A percentile compares a stretch with the other conserved stretches of the same genome.
Conservation (phyloP, 1,284 basidiomycete genomes). For the Inonotus obliquus region DNA sequence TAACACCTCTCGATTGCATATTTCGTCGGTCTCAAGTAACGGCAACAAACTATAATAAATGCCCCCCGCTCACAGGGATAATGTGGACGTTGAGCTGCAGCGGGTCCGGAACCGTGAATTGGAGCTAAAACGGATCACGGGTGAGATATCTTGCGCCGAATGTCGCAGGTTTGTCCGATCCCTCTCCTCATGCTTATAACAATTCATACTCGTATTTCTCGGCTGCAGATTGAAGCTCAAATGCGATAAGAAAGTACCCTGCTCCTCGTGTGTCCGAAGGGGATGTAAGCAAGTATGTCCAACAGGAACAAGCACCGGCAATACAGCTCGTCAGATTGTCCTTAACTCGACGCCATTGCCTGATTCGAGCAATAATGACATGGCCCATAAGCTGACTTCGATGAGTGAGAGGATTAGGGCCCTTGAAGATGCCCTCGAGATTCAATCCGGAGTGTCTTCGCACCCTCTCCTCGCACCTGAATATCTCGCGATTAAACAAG, state of each 20-base stretch:
- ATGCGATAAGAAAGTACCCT: conserved; percentile 17
- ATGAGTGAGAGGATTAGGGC: conserved; percentile 19
- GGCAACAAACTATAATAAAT: not conserved
- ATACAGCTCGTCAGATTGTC: not conserved
- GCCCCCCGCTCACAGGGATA: not conserved
- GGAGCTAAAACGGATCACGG: conserved; percentile 7
- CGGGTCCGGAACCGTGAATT: conserved; percentile 3
- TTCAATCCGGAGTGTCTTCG: conserved; percentile 7
- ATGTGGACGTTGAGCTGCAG: not conserved
- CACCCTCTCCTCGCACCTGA: conserved; percentile 25
- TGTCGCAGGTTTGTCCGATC: conserved; percentile 9
- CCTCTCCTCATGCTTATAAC: not conserved
- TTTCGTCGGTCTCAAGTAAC: not conserved
- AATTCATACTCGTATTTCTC: not conserved
- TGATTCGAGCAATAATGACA: not conserved
- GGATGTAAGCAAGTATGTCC: conserved; percentile 13
- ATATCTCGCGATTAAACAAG: conserved; percentile 22
- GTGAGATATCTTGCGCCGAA: conserved; percentile 14
- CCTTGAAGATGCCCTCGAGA: conserved; percentile 14
- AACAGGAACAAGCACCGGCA: not conserved
- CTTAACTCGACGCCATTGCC: not conserved
- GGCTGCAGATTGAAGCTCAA: conserved; percentile 10
- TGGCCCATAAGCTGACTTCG: not conserved
- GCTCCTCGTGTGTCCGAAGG: conserved; percentile 12
- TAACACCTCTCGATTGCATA: not conserved